Evolutionary conservation across 495 filamentous ascomycete genomes (phyloP).

Genomic region (Bryoglossum gracile): DNA sequence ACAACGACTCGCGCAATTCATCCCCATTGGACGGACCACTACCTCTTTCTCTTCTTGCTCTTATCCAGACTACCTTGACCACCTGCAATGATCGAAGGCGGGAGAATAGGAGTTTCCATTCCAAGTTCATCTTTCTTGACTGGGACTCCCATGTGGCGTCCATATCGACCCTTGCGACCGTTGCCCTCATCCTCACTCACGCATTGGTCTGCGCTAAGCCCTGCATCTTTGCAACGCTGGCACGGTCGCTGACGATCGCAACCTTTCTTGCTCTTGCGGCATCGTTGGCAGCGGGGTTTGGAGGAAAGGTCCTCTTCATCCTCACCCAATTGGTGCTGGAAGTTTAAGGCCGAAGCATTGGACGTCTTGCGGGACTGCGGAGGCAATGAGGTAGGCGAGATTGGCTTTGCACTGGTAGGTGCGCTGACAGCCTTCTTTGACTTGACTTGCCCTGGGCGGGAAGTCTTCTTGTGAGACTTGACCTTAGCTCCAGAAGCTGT

Average conservation of each 20-base stretch:
- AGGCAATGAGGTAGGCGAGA: slow-evolving; percentile 63
- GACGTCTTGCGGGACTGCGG: slow-evolving; percentile 70
- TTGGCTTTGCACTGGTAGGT: slow-evolving; percentile 41
- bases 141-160: slow-evolving; percentile 92
- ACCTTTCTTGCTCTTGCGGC: slow-evolving; percentile 98
- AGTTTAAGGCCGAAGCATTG: slow-evolving; percentile 57
- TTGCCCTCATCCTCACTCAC: slow-evolving; percentile 96
- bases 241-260: slow-evolving; percentile 95
- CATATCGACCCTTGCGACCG: slow-evolving; percentile 92
- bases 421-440: slow-evolving; percentile 43
- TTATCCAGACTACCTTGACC: slow-evolving; percentile 43
- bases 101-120: slow-evolving; percentile 30
- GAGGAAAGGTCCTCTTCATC: slow-evolving; percentile 88
- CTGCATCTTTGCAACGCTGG: slow-evolving; percentile 90
- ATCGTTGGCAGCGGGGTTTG: slow-evolving; percentile 95
- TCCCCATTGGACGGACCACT: slow-evolving; percentile 19
- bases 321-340: slow-evolving; percentile 62
- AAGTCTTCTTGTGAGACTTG: slow-evolving; percentile 44
- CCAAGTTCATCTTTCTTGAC: slow-evolving; percentile 57
- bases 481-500: slow-evolving; percentile 27
- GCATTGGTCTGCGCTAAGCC: slow-evolving; percentile 83
- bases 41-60: slow-evolving; percentile 69
- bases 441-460: slow-evolving; percentile 39
- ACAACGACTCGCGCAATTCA: slow-evolving; percentile 3
- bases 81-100: slow-evolving; percentile 29